Evolutionary conservation across 306 rosid species (phyloP).

Genomic region (Sicyos edulis): DNA sequence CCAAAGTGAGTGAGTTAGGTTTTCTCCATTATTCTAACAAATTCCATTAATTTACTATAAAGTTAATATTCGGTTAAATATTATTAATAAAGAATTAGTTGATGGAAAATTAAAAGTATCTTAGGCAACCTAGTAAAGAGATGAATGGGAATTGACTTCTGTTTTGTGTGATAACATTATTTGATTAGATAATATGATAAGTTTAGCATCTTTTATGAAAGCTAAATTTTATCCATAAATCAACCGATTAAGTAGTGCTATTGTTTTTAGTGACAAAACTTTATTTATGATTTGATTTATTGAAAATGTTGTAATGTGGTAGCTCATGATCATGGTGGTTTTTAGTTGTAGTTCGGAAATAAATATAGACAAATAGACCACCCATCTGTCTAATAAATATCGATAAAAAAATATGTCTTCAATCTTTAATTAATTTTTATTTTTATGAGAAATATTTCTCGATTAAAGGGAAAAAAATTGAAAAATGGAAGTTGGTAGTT

Average conservation of each 20-base stretch:
- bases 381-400: background rate
- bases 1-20: constrained; percentile 10
- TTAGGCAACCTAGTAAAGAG: no score
- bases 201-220: background rate
- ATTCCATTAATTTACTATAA: background rate
- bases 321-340: background rate
- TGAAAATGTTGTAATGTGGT: background rate
- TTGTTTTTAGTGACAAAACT: background rate
- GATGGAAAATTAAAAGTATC: no score
- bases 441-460: no score
- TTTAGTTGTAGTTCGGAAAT: constrained; percentile 11
- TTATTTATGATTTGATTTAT: background rate
- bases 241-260: background rate
- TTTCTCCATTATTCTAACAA: background rate
- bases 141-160: no score
- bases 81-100: no score
- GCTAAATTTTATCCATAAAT: background rate
- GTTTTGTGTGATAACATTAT: background rate
- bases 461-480: background rate
- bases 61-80: no score
- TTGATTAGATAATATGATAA: background rate
- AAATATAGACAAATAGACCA: constrained; percentile 5
- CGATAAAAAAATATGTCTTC: background rate
- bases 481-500: background rate
- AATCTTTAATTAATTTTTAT: background rate